Evolutionary conservation across 345 rosid species (phyloP).

Genomic region (Gossypium longicalyx): DNA sequence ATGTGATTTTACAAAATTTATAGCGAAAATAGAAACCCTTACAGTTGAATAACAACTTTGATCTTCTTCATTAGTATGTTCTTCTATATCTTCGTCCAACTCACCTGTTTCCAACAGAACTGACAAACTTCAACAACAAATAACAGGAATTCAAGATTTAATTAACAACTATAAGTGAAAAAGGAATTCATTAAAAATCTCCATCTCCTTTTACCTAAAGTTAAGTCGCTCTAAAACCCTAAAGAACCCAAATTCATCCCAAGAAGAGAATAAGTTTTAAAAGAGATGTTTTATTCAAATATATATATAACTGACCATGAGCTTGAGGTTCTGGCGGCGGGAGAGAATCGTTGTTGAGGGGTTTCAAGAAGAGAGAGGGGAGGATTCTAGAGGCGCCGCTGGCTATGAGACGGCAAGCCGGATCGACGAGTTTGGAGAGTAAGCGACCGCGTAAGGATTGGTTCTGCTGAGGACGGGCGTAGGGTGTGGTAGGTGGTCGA

Average conservation of each 20-base stretch:
- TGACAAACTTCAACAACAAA: background rate
- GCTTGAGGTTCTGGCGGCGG: constrained; percentile 27
- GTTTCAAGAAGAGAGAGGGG: constrained; percentile 57
- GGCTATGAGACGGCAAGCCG: constrained; percentile 64
- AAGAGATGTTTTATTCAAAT: background rate
- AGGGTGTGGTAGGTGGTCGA: constrained; percentile 24
- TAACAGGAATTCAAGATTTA: background rate
- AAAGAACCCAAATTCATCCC: constrained; percentile 25
- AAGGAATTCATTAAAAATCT: background rate
- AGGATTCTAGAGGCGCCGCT: constrained; percentile 63
- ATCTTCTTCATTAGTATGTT: constrained; percentile 19
- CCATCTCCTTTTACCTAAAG: background rate
- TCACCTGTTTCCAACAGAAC: constrained; percentile 26
- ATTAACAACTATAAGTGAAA: background rate
- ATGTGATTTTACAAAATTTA: background rate
- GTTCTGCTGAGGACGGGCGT: constrained; percentile 52
- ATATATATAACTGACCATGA: background rate
- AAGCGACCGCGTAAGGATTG: constrained; percentile 45
- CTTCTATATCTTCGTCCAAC: constrained; percentile 25
- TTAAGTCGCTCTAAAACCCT: background rate
- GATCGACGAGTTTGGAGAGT: constrained; percentile 73
- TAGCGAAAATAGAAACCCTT: constrained; percentile 18
- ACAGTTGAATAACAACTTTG: constrained; percentile 31
- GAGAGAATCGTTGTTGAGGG: constrained; percentile 26
- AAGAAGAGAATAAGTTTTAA: background rate